These are phyloP conservation scores for Lactarius vividus DNA, from an alignment of 768 basidiomycete genomes.

Conservation along the genomic window DNA sequence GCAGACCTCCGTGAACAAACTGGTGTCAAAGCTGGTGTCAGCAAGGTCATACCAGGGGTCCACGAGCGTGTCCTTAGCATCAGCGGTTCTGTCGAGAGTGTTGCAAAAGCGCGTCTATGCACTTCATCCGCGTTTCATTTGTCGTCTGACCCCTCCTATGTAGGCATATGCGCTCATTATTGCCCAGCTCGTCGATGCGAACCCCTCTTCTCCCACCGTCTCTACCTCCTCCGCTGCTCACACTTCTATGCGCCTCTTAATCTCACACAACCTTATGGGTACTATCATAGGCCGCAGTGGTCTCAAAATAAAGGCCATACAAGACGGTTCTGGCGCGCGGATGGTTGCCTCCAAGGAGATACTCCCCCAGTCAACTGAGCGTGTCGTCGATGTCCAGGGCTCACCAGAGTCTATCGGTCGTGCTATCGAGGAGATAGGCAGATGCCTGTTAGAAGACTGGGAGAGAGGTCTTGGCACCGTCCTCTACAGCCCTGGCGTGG, in stretches of 20 bases:
- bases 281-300: constrained; percentile 96
- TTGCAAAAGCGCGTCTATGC: constrained; percentile 68
- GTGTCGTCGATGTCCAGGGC: constrained; percentile 97
- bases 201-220: constrained; percentile 70
- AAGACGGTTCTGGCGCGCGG: constrained; percentile 91
- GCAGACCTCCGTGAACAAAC: constrained; percentile 94
- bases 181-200: constrained; percentile 81
- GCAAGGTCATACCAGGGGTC: constrained; percentile 96
- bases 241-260: constrained; percentile 93
- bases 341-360: constrained; percentile 99
- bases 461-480: constrained; percentile 93
- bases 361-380: constrained; percentile 98
- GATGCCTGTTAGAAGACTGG: constrained; percentile 95
- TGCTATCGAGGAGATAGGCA: constrained; percentile 94
- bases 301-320: constrained; percentile 98
- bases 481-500: constrained; percentile 91
- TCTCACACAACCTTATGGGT: constrained; percentile 99
- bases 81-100: constrained; percentile 86
- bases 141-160: constrained; percentile 15
- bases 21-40: constrained; percentile 97
- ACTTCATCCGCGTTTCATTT: constrained; percentile 24
- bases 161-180: constrained; percentile 96
- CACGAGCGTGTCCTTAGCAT: constrained; percentile 97
- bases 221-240: constrained; percentile 57
- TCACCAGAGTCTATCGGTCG: constrained; percentile 87